A percentile compares a stretch with the other conserved stretches of the same genome.
phyloP scores from a whole-genome alignment of 2,329 filamentous ascomycete species.

The Daldinia sp. region DNA sequence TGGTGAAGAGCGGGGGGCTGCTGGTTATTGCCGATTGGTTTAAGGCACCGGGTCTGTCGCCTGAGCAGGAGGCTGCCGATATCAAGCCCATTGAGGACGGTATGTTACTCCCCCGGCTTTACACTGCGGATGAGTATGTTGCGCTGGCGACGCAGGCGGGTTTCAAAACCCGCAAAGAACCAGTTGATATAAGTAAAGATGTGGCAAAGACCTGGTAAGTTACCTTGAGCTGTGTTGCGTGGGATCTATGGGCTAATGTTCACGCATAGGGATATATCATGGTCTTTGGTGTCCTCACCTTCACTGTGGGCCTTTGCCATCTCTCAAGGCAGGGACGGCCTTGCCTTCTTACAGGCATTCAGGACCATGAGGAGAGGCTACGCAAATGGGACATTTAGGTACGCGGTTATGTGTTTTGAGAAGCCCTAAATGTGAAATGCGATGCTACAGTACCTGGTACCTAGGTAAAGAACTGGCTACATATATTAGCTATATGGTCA shows the following conservation, averaged over 20 bases:
- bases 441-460: too few species aligned
- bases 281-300: slow-evolving; percentile 69
- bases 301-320: slow-evolving; percentile 72
- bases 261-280: slow-evolving; percentile 68
- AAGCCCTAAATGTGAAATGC: slow-evolving; percentile 53
- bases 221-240: background rate
- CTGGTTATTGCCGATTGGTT: slow-evolving; percentile 73
- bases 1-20: slow-evolving; percentile 59
- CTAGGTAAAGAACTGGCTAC: background rate
- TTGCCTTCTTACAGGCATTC: slow-evolving; percentile 72
- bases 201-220: slow-evolving; percentile 71
- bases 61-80: slow-evolving; percentile 59
- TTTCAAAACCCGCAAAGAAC: slow-evolving; percentile 58
- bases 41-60: slow-evolving; percentile 61
- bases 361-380: slow-evolving; percentile 71
- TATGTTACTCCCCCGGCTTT: slow-evolving; percentile 70
- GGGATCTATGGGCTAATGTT: background rate
- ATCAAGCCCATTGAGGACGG: slow-evolving; percentile 72
- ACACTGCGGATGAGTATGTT: slow-evolving; percentile 66
- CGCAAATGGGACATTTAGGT: slow-evolving; percentile 68
- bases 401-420: slow-evolving; percentile 69
- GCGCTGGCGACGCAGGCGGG: slow-evolving; percentile 62
- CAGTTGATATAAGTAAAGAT: slow-evolving; percentile 68
- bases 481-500: background rate
- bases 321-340: slow-evolving; percentile 69